A percentile compares a stretch with the other conserved stretches of the same genome.
Evolutionary conservation across 2,329 filamentous ascomycete species (phyloP).

Genomic region (Cercospora citrullina): DNA sequence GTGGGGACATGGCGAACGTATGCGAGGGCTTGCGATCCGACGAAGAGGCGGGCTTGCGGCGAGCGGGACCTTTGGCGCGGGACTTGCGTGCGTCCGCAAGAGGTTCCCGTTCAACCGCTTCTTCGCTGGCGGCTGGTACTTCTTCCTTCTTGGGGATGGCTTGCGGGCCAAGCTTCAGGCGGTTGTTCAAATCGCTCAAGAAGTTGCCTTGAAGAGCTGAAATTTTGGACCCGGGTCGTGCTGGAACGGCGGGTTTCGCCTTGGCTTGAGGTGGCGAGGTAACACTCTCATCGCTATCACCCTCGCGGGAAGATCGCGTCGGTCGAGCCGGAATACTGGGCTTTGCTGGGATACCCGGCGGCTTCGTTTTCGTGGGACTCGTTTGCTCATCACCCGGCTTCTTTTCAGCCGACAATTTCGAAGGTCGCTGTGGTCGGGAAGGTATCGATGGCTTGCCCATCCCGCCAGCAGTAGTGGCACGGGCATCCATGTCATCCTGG

Average conservation of each 20-base stretch:
- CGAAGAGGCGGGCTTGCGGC: constrained; percentile 67
- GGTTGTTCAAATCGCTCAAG: constrained; percentile 88
- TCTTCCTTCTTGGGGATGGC: constrained; percentile 64
- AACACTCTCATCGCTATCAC: constrained; percentile 26
- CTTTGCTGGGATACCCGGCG: constrained; percentile 59
- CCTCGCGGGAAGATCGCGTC: constrained; percentile 51
- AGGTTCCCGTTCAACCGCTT: constrained; percentile 70
- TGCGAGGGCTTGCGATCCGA: constrained; percentile 48
- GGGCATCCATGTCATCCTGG: constrained; percentile 19
- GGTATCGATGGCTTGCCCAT: constrained; percentile 34
- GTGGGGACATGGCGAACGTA: constrained; percentile 46
- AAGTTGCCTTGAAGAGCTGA: constrained; percentile 88
- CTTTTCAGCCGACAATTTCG: constrained; percentile 37
- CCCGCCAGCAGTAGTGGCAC: constrained; percentile 29
- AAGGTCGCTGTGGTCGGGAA: constrained; percentile 33
- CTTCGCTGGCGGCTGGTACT: constrained; percentile 53
- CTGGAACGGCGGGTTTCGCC: constrained; percentile 78
- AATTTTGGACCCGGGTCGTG: constrained; percentile 83
- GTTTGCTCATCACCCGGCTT: constrained; percentile 40
- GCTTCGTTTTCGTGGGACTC: constrained; percentile 52
- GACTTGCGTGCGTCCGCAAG: constrained; percentile 86
- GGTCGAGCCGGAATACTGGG: constrained; percentile 63
- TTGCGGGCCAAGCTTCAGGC: constrained; percentile 82
- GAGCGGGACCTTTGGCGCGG: constrained; percentile 81
- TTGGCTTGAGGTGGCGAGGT: constrained; percentile 54